Evolutionary conservation across 768 basidiomycete genomes (phyloP), one percentile per base, ranked within the genome.

Genomic region (Mycena galopus): DNA sequence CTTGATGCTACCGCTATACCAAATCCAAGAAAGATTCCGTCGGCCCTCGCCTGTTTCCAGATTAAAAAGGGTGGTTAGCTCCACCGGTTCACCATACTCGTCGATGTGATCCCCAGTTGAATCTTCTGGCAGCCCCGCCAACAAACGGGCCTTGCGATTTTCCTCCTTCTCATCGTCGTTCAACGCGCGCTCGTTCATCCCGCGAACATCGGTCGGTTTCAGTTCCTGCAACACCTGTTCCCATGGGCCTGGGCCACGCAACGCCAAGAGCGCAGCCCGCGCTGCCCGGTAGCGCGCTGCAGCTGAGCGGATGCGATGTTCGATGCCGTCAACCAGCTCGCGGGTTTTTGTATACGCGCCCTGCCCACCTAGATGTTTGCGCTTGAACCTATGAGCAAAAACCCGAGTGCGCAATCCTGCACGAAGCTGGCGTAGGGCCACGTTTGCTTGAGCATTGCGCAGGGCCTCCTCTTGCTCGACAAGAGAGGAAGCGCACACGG

Each of bases 101-200:
- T 60, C 56, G 9, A 44, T 27, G 5, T 67, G 39, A 1, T 14
- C 65, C 19, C 30, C 55, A 23, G 32, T 23, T 21, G 16, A 27
- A 3, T 53, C 50, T 2, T 4, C 50, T 17, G 50, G 21, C 19
- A 72, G 33, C 3, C 72, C 75, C 4, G 75, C 76, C 35, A 68
- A 35, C 17, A 60, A 12, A 2, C 67, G 51, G 6, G 73, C 65
- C 47, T 59, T 29, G 5, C 37, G 33, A 16, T 60, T 29, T 32
- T 73, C 75, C 30, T 78, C 70, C 55, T 67, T 69, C 65, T 78
- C 78, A 44, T 76, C 71, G 17, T 66, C 61, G 21, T 72, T 77
- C 25, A 79, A 17, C 17, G 56, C 14, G 11, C 63, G 39, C n/a
- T 74, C 69, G 29, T 68, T 62, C 25, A 76, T 65, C 4, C 67